Percentiles rank a stretch among this genome's conserved stretches.
Conservation (phyloP, 768 basidiomycete species). For the Artomyces pyxidatus region DNA sequence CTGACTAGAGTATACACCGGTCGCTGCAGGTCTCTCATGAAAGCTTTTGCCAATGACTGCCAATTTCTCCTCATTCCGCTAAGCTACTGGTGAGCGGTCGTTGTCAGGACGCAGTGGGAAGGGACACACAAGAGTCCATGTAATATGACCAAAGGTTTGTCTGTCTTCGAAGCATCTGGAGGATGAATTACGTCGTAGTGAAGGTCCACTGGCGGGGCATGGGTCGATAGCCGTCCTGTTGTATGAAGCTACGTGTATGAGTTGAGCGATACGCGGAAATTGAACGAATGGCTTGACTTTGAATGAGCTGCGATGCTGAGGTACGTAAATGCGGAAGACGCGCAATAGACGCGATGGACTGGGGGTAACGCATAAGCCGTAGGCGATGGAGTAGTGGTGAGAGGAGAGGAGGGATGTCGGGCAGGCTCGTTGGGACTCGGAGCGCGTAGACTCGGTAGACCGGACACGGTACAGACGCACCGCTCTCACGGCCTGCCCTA, state of each 20-base stretch:
- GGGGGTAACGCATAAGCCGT: too few species aligned
- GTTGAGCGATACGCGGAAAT: background rate
- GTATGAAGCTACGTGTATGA: background rate
- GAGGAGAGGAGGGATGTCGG: too few species aligned
- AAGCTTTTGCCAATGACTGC: conserved; percentile 70
- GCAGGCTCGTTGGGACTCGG: too few species aligned
- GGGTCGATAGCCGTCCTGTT: conserved; percentile 2
- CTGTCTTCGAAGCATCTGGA: conserved; percentile 16
- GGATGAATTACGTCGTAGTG: conserved; percentile 23
- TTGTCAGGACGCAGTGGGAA: background rate
- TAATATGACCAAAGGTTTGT: conserved; percentile 45
- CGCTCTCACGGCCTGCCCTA: too few species aligned
- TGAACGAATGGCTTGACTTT: too few species aligned
- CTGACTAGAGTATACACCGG: conserved; percentile 70
- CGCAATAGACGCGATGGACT: too few species aligned
- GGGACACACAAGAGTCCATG: conserved; percentile 55
- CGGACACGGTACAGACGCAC: too few species aligned
- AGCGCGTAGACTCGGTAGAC: too few species aligned
- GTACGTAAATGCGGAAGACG: too few species aligned
- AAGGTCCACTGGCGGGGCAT: conserved; percentile 20
- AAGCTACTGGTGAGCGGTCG: too few species aligned
- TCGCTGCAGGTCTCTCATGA: conserved; percentile 53
- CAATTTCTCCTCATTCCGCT: conserved; percentile 91
- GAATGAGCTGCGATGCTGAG: too few species aligned
- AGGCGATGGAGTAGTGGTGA: too few species aligned